These are phyloP conservation scores for Mycena maculata DNA, from an alignment of 768 basidiomycete genomes.

Conservation along the genomic window DNA sequence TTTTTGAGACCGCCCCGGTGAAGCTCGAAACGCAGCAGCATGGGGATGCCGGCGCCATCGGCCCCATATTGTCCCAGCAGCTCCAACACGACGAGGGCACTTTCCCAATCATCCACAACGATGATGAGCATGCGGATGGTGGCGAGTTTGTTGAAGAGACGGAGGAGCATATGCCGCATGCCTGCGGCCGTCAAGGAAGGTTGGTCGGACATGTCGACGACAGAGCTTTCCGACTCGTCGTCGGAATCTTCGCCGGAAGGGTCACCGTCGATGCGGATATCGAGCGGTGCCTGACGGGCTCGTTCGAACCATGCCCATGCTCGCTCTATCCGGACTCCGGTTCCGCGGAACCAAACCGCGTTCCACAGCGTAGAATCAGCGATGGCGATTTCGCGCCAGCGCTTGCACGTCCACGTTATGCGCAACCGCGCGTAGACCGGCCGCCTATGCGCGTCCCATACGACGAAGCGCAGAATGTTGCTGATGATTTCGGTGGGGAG, in stretches of 20 bases:
- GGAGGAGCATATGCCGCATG: slow-evolving; percentile 63
- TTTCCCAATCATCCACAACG: slow-evolving; percentile 66
- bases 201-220: slow-evolving; percentile 6
- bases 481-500: slow-evolving; percentile 74
- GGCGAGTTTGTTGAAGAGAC: slow-evolving; percentile 62
- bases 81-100: slow-evolving; percentile 62
- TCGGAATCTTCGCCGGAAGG: slow-evolving; percentile 38
- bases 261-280: slow-evolving; percentile 68
- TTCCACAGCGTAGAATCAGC: slow-evolving; percentile 69
- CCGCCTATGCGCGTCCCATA: slow-evolving; percentile 57
- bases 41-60: slow-evolving; percentile 49
- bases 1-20: slow-evolving; percentile 61
- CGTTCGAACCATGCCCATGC: slow-evolving; percentile 71
- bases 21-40: slow-evolving; percentile 73
- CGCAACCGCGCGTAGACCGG: slow-evolving; percentile 53
- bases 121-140: slow-evolving; percentile 71
- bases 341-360: slow-evolving; percentile 73
- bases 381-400: slow-evolving; percentile 63
- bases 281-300: slow-evolving; percentile 64
- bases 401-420: slow-evolving; percentile 69
- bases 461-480: slow-evolving; percentile 71
- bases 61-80: slow-evolving; percentile 54
- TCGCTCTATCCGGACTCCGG: slow-evolving; percentile 56
- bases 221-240: slow-evolving; percentile 36
- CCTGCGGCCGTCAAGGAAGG: slow-evolving; percentile 50